phyloP scores from a whole-genome alignment of 768 basidiomycete genomes.

The Suillus clintonianus region DNA sequence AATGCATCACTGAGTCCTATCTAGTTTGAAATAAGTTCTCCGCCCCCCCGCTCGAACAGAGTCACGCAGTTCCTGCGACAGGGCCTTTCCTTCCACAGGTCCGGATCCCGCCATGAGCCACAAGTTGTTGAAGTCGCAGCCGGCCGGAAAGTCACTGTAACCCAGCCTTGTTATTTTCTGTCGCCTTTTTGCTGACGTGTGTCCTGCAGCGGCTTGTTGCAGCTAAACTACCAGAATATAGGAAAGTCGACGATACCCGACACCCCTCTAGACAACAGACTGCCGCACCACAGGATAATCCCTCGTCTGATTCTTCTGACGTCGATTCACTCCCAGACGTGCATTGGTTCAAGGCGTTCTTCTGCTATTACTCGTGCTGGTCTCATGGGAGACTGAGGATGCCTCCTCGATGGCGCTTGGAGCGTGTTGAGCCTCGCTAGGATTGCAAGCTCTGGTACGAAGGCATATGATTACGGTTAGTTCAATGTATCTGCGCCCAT shows the following conservation, averaged over 20 bases:
- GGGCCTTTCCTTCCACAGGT: not conserved
- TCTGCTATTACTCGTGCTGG: not conserved
- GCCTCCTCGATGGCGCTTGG: not conserved
- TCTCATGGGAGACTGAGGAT: not conserved
- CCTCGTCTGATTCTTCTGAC: not conserved
- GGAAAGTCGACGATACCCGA: not conserved
- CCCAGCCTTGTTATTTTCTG: too few species aligned
- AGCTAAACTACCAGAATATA: not conserved
- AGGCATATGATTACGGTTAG: not conserved
- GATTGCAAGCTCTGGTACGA: not conserved
- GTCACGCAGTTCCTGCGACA: not conserved
- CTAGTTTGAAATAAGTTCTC: not conserved
- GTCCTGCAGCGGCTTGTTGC: not conserved
- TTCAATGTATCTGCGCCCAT: not conserved
- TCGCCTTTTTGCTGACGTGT: not conserved
- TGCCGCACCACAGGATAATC: not conserved
- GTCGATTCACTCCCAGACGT: not conserved
- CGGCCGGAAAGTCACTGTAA: not conserved
- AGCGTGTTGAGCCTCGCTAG: not conserved
- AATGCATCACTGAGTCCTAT: not conserved
- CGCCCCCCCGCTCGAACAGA: not conserved
- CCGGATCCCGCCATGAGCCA: not conserved
- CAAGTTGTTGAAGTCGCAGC: not conserved
- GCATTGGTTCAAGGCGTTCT: not conserved
- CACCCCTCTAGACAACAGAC: not conserved